Conservation (phyloP, 108 stramenopile genomes). For the Skeletonema grethae region DNA sequence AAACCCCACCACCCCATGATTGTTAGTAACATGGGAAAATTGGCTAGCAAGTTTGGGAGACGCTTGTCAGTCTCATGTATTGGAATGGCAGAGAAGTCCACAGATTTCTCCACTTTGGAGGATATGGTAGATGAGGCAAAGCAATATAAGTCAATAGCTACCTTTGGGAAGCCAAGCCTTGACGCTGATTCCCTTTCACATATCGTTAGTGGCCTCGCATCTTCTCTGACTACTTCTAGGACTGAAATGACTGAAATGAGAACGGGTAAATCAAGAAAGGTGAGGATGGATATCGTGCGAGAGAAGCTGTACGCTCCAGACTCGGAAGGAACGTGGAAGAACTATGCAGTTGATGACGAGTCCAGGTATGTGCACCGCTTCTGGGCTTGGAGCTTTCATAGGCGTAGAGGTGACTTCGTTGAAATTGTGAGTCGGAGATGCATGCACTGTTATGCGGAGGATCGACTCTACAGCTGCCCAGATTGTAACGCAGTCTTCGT, state of each 20-base stretch:
- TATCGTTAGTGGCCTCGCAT: conserved; percentile 37
- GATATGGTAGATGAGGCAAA: conserved; percentile 51
- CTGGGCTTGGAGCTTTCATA: conserved; percentile 15
- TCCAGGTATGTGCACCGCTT: conserved; percentile 6
- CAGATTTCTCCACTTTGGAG: conserved; percentile 53
- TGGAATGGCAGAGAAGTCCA: conserved; percentile 46
- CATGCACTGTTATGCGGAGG: conserved; percentile 16
- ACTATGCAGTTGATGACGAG: background rate
- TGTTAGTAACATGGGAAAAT: conserved; percentile 22
- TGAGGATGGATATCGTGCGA: conserved; percentile 43
- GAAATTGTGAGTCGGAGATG: conserved; percentile 40
- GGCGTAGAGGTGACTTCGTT: conserved; percentile 28
- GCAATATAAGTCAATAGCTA: conserved; percentile 39
- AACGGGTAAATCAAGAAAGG: conserved; percentile 34
- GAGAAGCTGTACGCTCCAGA: conserved; percentile 46
- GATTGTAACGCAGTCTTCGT: background rate
- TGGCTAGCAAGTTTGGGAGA: conserved; percentile 51
- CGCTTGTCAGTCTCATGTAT: conserved; percentile 52
- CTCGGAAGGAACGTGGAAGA: conserved; percentile 28
- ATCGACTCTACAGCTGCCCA: background rate
- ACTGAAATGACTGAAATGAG: conserved; percentile 52
- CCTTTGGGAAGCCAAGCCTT: conserved; percentile 47
- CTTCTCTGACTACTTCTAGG: conserved; percentile 47
- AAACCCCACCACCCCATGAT: conserved; percentile 11
- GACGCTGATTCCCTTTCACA: conserved; percentile 36